Percentiles rank a stretch among this genome's conserved stretches.
phyloP scores from a whole-genome alignment of 805 yeast species.

The Limtongozyma cylindracea region DNA sequence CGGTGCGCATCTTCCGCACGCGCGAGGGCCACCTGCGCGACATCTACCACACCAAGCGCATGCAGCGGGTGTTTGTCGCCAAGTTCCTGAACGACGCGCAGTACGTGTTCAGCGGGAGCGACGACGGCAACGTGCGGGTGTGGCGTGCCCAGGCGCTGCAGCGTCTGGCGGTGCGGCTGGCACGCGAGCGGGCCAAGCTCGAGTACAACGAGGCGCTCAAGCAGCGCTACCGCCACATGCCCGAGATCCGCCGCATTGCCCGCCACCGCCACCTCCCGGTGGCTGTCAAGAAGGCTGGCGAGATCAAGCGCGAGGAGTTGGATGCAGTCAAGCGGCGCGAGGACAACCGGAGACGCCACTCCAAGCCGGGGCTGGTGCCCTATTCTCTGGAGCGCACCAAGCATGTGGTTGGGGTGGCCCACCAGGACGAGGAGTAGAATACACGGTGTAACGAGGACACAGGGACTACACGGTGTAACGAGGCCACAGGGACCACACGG shows the following conservation, averaged over 20 bases:
- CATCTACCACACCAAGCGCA: slow-evolving; percentile 86
- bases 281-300: slow-evolving; percentile 71
- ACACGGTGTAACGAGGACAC: too few species aligned
- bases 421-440: too few species aligned
- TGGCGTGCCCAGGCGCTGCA: slow-evolving; percentile 86
- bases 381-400: too few species aligned
- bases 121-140: slow-evolving; percentile 82
- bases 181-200: slow-evolving; percentile 56
- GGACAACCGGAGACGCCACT: too few species aligned
- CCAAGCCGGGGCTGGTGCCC: too few species aligned
- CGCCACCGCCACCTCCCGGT: slow-evolving; percentile 84
- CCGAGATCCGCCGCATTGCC: slow-evolving; percentile 74
- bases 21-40: slow-evolving; percentile 85
- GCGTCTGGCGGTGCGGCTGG: slow-evolving; percentile 55
- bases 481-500: too few species aligned
- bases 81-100: slow-evolving; percentile 74
- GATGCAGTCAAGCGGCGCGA: slow-evolving; percentile 59
- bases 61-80: slow-evolving; percentile 83
- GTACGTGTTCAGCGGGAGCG: slow-evolving; percentile 76
- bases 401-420: too few species aligned
- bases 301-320: slow-evolving; percentile 56
- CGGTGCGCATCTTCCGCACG: slow-evolving; percentile 56
- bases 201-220: slow-evolving; percentile 84
- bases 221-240: slow-evolving; percentile 87
- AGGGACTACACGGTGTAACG: too few species aligned